A percentile compares a stretch with the other conserved stretches of the same genome.
These are phyloP conservation scores for Chaetomium tenue DNA, from an alignment of 495 filamentous ascomycete species.

Conservation along the genomic window DNA sequence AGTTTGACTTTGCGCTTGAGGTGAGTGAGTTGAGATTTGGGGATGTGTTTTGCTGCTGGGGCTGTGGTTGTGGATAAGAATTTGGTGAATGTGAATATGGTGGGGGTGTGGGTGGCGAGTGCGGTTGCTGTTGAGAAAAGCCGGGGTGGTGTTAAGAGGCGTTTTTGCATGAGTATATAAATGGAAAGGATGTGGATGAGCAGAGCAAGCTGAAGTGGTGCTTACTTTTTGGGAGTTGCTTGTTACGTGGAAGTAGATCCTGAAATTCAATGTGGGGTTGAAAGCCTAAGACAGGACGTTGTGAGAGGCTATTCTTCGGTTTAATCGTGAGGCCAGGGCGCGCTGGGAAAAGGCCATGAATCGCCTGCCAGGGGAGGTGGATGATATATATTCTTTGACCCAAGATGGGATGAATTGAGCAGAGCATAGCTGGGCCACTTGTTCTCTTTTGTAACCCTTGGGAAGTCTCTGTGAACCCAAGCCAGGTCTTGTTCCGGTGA, in stretches of 20 bases:
- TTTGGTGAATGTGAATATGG: background rate
- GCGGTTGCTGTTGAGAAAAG: background rate
- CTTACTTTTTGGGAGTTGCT: background rate
- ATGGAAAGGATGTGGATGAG: background rate
- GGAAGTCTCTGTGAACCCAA: too few species aligned
- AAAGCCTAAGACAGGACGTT: background rate
- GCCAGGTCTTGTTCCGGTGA: background rate
- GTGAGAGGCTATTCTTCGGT: slow-evolving; percentile 9
- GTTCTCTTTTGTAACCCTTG: too few species aligned
- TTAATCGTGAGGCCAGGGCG: background rate
- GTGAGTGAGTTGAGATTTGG: background rate
- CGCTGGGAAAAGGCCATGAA: background rate
- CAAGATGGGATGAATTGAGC: background rate
- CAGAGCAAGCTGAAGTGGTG: background rate
- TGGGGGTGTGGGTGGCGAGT: background rate
- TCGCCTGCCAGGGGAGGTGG: background rate
- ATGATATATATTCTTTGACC: background rate
- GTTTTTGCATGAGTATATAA: background rate
- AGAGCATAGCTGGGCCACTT: background rate
- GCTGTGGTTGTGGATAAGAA: background rate
- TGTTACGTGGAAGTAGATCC: background rate
- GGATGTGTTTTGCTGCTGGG: background rate
- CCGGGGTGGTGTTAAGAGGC: background rate
- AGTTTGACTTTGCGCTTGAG: too few species aligned
- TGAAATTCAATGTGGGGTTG: background rate